Evolutionary conservation across 2,329 filamentous ascomycete species (phyloP).

Genomic region (Acephala macrosclerotiorum): DNA sequence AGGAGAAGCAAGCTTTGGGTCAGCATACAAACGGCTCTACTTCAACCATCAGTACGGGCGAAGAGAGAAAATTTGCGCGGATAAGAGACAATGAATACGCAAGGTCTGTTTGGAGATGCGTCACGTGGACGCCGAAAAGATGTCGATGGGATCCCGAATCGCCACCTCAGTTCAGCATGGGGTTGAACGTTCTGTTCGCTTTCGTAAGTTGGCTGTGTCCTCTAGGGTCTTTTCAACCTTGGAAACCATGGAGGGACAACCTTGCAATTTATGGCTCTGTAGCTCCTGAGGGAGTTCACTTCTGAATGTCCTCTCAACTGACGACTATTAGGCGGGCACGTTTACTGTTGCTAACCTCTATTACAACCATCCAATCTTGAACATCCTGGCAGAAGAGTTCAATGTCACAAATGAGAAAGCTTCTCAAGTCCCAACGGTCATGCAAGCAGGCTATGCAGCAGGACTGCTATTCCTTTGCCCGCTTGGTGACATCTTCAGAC

Average conservation of each 20-base stretch:
- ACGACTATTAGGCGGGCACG: constrained; percentile 54
- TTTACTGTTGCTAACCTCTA: constrained; percentile 84
- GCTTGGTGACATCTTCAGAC: constrained; percentile 72
- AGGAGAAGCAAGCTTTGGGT: constrained; percentile 9
- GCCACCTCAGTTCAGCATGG: constrained; percentile 72
- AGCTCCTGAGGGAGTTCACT: too few relatives aligned
- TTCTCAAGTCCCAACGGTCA: constrained; percentile 73
- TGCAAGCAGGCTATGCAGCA: constrained; percentile 80
- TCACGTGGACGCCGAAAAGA: constrained; percentile 68
- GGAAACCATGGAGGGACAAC: too few relatives aligned
- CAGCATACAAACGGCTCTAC: constrained; percentile 23
- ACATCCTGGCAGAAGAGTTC: constrained; percentile 76
- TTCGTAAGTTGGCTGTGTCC: constrained; percentile 43
- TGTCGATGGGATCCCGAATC: constrained; percentile 73
- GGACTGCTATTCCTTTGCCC: constrained; percentile 80
- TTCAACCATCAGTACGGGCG: constrained; percentile 22
- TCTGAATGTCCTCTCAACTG: not conserved
- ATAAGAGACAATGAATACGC: constrained; percentile 29
- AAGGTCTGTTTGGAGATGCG: constrained; percentile 33
- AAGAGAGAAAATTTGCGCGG: constrained; percentile 26
- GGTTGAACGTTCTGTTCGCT: constrained; percentile 72
- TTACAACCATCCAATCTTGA: constrained; percentile 82
- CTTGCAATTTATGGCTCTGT: too few relatives aligned
- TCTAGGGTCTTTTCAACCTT: not conserved
- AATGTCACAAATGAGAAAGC: constrained; percentile 73